Evolutionary conservation across 805 yeast genomes (phyloP).

Genomic region (Tetrapisispora taiwanensis): DNA sequence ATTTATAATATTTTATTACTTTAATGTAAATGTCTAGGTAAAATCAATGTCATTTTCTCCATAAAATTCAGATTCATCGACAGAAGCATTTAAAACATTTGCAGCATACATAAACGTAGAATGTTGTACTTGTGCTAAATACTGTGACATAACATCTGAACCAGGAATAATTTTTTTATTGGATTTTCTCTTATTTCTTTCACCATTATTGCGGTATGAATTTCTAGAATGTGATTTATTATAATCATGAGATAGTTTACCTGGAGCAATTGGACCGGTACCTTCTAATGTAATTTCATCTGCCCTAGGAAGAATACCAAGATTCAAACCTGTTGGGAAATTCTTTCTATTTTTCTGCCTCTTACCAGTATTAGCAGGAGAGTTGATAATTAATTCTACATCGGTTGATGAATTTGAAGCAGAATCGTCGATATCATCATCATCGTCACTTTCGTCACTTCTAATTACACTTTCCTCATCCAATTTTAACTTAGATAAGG

Average conservation of each 20-base stretch:
- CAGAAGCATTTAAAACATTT: conserved; percentile 42
- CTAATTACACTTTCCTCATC: too few relatives aligned
- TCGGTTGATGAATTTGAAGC: conserved; percentile 1
- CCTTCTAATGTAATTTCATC: conserved; percentile 13
- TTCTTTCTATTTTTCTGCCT: background rate
- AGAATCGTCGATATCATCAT: background rate
- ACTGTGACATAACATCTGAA: conserved; percentile 70
- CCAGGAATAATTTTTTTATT: conserved; percentile 36
- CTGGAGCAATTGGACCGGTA: conserved; percentile 20
- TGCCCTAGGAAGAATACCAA: conserved; percentile 5
- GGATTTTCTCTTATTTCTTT: conserved; percentile 3
- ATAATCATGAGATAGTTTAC: conserved; percentile 17
- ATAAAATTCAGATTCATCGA: conserved; percentile 21
- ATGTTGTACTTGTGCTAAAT: conserved; percentile 61
- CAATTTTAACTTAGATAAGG: background rate
- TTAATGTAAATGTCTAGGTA: background rate
- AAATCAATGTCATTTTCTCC: conserved; percentile 2
- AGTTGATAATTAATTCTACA: conserved; percentile 2
- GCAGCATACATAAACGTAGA: conserved; percentile 47
- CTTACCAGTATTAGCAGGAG: conserved; percentile 5
- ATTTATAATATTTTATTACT: too few relatives aligned
- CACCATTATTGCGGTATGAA: conserved; percentile 3
- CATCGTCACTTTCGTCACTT: background rate
- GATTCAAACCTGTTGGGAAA: background rate
- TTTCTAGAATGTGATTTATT: conserved; percentile 4